phyloP scores from a whole-genome alignment of 805 yeast genomes.

The Debaryomyces castellii region DNA sequence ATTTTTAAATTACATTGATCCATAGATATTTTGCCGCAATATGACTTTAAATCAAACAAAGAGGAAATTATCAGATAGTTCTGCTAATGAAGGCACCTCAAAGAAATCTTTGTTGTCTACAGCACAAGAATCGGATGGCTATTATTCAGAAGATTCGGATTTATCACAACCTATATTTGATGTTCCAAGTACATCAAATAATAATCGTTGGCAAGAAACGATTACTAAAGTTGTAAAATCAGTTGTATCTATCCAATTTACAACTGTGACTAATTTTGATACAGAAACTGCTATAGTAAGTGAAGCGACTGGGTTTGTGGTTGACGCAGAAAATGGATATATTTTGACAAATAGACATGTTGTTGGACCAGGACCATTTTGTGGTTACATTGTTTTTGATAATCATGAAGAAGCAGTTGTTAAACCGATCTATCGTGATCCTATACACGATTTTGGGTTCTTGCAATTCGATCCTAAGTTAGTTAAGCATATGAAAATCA shows the following conservation, averaged over 20 bases:
- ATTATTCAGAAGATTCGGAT: conserved; percentile 11
- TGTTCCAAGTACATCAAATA: conserved; percentile 6
- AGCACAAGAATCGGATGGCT: conserved; percentile 12
- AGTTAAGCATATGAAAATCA: conserved; percentile 72
- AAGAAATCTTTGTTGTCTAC: conserved; percentile 1
- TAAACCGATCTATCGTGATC: conserved; percentile 84
- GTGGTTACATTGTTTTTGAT: conserved; percentile 88
- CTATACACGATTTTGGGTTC: conserved; percentile 94
- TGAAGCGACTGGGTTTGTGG: conserved; percentile 96
- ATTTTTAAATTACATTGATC: neutral
- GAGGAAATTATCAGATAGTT: conserved; percentile 8
- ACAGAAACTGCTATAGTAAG: conserved; percentile 77
- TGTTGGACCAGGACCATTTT: conserved; percentile 93
- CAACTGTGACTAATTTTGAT: conserved; percentile 84
- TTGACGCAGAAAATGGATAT: conserved; percentile 77
- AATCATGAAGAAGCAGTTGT: conserved; percentile 93
- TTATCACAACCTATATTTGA: conserved; percentile 12
- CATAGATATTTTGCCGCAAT: neutral
- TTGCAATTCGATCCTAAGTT: conserved; percentile 70
- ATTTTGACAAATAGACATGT: conserved; percentile 92
- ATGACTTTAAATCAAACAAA: conserved; percentile 9
- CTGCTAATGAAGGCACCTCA: conserved; percentile 2
- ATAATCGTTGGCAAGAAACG: conserved; percentile 68
- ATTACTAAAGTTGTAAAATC: conserved; percentile 78
- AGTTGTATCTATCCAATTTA: conserved; percentile 86